These are phyloP conservation scores for Exophiala lecanii-corni DNA, from an alignment of 2,329 filamentous ascomycete genomes.

Conservation along the genomic window DNA sequence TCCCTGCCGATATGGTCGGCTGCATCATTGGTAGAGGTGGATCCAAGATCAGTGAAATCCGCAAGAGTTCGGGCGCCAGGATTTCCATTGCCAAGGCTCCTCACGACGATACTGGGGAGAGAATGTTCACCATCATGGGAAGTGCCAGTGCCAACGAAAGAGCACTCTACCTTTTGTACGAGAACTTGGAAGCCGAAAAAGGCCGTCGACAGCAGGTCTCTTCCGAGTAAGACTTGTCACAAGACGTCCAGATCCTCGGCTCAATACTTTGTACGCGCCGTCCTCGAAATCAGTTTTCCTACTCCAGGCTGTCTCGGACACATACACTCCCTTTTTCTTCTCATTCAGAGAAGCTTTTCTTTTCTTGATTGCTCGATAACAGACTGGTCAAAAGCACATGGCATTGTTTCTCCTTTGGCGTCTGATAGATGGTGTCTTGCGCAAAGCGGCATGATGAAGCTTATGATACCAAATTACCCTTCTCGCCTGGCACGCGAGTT, in stretches of 20 bases:
- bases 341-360: neutral
- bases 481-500: slow-evolving; percentile 25
- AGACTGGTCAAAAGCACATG: slow-evolving; percentile 22
- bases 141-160: slow-evolving; percentile 91
- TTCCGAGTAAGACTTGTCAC: slow-evolving; percentile 44
- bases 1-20: slow-evolving; percentile 98
- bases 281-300: slow-evolving; percentile 2
- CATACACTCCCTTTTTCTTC: too few relatives aligned
- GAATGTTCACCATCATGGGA: slow-evolving; percentile 99
- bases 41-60: slow-evolving; percentile 97
- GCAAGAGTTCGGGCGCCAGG: slow-evolving; percentile 90
- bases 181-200: slow-evolving; percentile 99
- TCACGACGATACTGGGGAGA: slow-evolving; percentile 94
- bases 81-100: slow-evolving; percentile 97
- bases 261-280: too few relatives aligned
- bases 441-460: slow-evolving; percentile 27
- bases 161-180: slow-evolving; percentile 91
- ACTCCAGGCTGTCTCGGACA: too few relatives aligned
- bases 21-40: slow-evolving; percentile 96
- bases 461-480: slow-evolving; percentile 24
- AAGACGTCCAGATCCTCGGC: neutral
- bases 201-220: slow-evolving; percentile 86
- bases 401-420: slow-evolving; percentile 24
- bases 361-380: neutral
- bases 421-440: slow-evolving; percentile 26